These are phyloP conservation scores for Termitomyces sp. DNA, from an alignment of 768 basidiomycete species.

Conservation along the genomic window DNA sequence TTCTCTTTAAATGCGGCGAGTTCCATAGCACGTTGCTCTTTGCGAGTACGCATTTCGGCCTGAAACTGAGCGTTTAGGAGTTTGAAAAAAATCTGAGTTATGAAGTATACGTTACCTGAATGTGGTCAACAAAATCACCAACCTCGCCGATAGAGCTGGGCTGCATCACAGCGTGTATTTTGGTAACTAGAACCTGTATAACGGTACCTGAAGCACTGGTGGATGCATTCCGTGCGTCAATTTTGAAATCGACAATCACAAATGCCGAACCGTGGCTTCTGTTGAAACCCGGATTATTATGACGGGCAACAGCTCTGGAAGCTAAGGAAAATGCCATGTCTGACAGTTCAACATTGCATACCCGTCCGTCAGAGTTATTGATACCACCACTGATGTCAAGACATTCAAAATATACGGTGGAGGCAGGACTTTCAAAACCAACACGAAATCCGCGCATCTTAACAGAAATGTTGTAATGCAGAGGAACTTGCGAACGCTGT, in stretches of 20 bases:
- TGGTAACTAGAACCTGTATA: conserved; percentile 55
- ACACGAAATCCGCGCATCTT: conserved; percentile 80
- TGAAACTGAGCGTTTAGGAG: conserved; percentile 20
- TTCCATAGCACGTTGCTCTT: conserved; percentile 72
- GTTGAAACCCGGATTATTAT: conserved; percentile 39
- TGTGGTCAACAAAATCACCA: conserved; percentile 81
- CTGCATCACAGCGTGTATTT: conserved; percentile 91
- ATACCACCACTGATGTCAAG: conserved; percentile 64
- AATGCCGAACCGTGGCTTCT: conserved; percentile 72
- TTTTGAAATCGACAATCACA: conserved; percentile 70
- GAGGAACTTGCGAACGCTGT: not conserved
- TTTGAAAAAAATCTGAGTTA: not conserved
- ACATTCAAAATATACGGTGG: conserved; percentile 71
- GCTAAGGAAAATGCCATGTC: conserved; percentile 84
- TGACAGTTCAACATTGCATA: conserved; percentile 67
- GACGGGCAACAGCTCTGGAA: conserved; percentile 37
- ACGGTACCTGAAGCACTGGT: conserved; percentile 20
- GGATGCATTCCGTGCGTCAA: conserved; percentile 26
- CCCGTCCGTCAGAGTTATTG: conserved; percentile 35
- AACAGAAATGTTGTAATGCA: conserved; percentile 44
- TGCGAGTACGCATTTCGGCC: conserved; percentile 69
- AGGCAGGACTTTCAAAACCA: conserved; percentile 68
- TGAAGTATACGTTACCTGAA: conserved; percentile 48
- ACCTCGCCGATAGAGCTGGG: conserved; percentile 89
- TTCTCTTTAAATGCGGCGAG: conserved; percentile 82